phyloP scores from a whole-genome alignment of 306 rosid species.

The Trifolium fragiferum region DNA sequence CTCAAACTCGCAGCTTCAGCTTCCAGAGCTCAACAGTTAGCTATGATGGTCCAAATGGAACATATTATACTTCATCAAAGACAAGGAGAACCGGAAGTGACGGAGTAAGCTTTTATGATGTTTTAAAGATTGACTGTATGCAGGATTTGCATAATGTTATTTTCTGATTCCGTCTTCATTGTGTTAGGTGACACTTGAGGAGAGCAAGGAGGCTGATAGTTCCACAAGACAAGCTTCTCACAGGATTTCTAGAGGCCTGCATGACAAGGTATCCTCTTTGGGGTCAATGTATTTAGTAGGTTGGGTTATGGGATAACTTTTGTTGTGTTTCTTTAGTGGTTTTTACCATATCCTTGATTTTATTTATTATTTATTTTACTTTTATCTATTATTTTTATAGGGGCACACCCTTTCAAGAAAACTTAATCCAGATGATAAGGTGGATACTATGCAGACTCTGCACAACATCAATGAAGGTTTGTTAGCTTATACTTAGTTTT shows the following conservation, averaged over 20 bases:
- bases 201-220: constrained; percentile 84
- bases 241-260: constrained; percentile 69
- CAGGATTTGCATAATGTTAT: not conserved
- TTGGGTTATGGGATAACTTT: constrained; percentile 14
- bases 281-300: constrained; percentile 6
- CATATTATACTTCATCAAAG: constrained; percentile 70
- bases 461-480: constrained; percentile 88
- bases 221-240: constrained; percentile 72
- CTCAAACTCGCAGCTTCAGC: constrained; percentile 69
- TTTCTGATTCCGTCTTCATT: constrained; percentile 40
- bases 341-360: constrained; percentile 10
- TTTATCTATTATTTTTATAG: constrained; percentile 47
- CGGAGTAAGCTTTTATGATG: constrained; percentile 61
- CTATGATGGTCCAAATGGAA: constrained; percentile 72
- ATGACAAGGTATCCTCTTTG: constrained; percentile 60
- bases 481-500: constrained; percentile 8
- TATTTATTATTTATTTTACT: not conserved
- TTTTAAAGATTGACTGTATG: constrained; percentile 9
- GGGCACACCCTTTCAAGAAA: constrained; percentile 80
- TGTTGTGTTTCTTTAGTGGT: not conserved
- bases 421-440: constrained; percentile 81
- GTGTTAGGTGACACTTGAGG: constrained; percentile 74
- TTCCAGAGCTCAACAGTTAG: constrained; percentile 82
- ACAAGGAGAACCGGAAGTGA: constrained; percentile 81
- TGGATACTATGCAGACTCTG: constrained; percentile 77